A percentile compares a stretch with the other conserved stretches of the same genome.
These are phyloP conservation scores for Saksenaea vasiformis DNA, from an alignment of 371 early-diverging fungal genomes.

Conservation along the genomic window DNA sequence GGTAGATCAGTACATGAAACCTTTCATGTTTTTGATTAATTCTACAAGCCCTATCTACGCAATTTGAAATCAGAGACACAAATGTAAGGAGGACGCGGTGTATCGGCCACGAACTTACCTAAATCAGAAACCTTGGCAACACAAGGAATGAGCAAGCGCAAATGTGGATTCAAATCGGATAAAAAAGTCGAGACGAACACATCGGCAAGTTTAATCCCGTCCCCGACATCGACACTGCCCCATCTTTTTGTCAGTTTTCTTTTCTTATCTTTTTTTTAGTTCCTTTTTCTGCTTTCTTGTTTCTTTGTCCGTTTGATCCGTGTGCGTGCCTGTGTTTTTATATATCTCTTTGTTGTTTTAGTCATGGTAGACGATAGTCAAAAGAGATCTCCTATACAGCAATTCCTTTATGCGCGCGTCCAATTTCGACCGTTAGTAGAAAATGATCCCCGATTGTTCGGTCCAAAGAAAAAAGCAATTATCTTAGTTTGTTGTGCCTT, in stretches of 20 bases:
- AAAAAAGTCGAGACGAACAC: too few relatives aligned
- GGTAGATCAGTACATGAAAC: neutral
- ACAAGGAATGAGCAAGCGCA: too few relatives aligned
- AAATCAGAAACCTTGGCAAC: too few relatives aligned
- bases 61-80: too few relatives aligned
- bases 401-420: neutral
- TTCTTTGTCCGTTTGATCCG: neutral
- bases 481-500: conserved; percentile 21
- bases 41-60: too few relatives aligned
- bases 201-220: too few relatives aligned
- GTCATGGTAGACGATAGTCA: neutral
- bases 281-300: neutral
- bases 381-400: neutral
- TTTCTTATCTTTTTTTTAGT: neutral
- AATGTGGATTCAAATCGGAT: too few relatives aligned
- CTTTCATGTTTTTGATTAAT: neutral
- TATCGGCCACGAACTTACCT: too few relatives aligned
- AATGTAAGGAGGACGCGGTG: too few relatives aligned
- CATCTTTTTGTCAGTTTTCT: too few relatives aligned
- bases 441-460: conserved; percentile 28
- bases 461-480: conserved; percentile 12
- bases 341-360: neutral
- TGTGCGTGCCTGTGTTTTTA: neutral
- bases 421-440: conserved; percentile 25
- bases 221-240: too few relatives aligned